Evolutionary conservation across 306 rosid species (phyloP), one percentile per base, ranked within the genome.

Genomic region (Sphenostylis stenocarpa): DNA sequence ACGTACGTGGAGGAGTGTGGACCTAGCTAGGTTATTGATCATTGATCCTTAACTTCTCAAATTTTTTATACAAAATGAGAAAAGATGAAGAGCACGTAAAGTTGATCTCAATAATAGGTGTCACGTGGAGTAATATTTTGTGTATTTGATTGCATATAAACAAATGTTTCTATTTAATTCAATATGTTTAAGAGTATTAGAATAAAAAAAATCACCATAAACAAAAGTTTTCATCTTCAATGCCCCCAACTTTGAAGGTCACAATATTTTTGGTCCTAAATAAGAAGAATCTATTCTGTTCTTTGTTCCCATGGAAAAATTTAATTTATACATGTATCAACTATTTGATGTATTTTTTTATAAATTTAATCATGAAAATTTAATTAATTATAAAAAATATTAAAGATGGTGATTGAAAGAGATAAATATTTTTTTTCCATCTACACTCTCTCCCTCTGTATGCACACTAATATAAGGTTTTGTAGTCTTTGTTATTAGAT

Each of bases 141-240:
- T 66, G 2, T 3, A 41, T 12, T 20, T 19, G 70, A 10, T 29
- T 34, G 8, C 28, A 36, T 47, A 4, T 20, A 52, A 19, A 56
- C 31, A 70, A 79, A 29, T 6, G 20, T 24, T 33, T 49, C 12
- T 24, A 23, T 60, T 24, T 60, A 45, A 47, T 24, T 15, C 66
- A 24, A 31, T 47, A 7, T 36, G 41, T 29, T 39, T 7, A 38
- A 56, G 19, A 58, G n/a, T 41, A 31, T 21, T 9, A 36, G 5
- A 36, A 4, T 19, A 28, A 64, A 20, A 39, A 26, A n/a, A n/a
- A 65, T 83, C 70, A 79, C 36, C 41, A 55, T 74, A 67, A 74
- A 81, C 84, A 48, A 84, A 83, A 81, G 63, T 70, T 51, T 41
- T 29, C 79, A 41, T 19, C 38, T 6, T 81, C 90, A 89, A 87